A percentile compares a stretch with the other conserved stretches of the same genome.
Conservation (phyloP, 2,329 filamentous ascomycete species). For the Colletotrichum chlorophyti region DNA sequence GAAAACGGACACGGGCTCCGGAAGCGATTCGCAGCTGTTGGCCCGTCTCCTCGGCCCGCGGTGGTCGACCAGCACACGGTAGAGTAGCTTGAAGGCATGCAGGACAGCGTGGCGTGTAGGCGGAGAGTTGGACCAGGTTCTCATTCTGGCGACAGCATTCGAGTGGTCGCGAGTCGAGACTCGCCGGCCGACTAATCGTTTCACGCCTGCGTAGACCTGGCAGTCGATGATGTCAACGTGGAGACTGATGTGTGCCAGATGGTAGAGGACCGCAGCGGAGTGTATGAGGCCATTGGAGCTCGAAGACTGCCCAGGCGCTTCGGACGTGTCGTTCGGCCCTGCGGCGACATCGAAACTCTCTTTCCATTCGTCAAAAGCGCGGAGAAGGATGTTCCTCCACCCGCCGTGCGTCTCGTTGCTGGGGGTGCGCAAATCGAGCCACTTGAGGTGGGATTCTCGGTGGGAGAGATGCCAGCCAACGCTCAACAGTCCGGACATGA, state of each 20-base stretch:
- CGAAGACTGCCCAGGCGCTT: slow-evolving; percentile 57
- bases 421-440: slow-evolving; percentile 71
- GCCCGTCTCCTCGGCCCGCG: slow-evolving; percentile 40
- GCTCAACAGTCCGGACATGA: slow-evolving; percentile 90
- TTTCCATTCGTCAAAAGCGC: slow-evolving; percentile 88
- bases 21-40: slow-evolving; percentile 24
- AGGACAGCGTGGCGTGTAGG: slow-evolving; percentile 83
- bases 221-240: slow-evolving; percentile 90
- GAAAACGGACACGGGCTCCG: slow-evolving; percentile 46
- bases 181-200: slow-evolving; percentile 76
- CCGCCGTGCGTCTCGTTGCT: slow-evolving; percentile 70
- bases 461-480: slow-evolving; percentile 93
- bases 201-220: slow-evolving; percentile 85
- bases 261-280: slow-evolving; percentile 81
- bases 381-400: slow-evolving; percentile 79
- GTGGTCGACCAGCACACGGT: slow-evolving; percentile 72
- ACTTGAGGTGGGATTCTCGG: slow-evolving; percentile 83
- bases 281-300: slow-evolving; percentile 70
- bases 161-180: slow-evolving; percentile 79
- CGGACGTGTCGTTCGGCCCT: slow-evolving; percentile 41
- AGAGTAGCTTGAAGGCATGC: slow-evolving; percentile 82
- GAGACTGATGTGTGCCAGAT: slow-evolving; percentile 87
- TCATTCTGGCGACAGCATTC: slow-evolving; percentile 78
- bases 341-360: slow-evolving; percentile 79
- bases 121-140: slow-evolving; percentile 76